These are phyloP conservation scores for Geotrichum europaeum DNA, from an alignment of 1,139 yeast species.

Conservation along the genomic window DNA sequence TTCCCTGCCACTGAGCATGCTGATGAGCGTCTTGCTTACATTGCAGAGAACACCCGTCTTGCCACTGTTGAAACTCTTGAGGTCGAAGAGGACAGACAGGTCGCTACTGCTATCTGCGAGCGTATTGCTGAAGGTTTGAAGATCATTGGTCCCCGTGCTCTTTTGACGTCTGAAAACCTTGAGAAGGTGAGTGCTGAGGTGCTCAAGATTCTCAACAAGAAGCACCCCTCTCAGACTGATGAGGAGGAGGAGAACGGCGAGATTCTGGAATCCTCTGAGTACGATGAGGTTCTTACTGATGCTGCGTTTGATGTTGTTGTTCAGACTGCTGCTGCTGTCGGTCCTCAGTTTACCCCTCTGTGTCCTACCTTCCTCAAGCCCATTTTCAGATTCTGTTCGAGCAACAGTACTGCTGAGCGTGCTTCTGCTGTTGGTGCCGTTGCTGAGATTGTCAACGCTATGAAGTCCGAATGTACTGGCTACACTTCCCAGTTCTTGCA, in stretches of 20 bases:
- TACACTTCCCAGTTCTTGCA: constrained; percentile 64
- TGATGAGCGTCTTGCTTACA: constrained; percentile 43
- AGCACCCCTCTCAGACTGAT: constrained; percentile 73
- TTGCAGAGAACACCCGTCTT: constrained; percentile 62
- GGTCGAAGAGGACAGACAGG: constrained; percentile 73
- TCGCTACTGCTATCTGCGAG: constrained; percentile 77
- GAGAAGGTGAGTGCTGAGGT: constrained; percentile 66
- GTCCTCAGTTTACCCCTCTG: constrained; percentile 65
- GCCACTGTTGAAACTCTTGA: constrained; percentile 57
- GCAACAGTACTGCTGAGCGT: constrained; percentile 69
- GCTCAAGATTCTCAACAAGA: constrained; percentile 65
- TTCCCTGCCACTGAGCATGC: constrained; percentile 44
- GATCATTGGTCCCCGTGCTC: constrained; percentile 65
- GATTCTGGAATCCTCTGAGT: constrained; percentile 67
- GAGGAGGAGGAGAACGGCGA: constrained; percentile 49
- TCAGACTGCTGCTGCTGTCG: constrained; percentile 66
- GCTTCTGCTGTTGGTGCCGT: constrained; percentile 82
- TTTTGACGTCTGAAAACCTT: constrained; percentile 54
- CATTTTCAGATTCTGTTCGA: constrained; percentile 53
- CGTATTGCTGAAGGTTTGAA: constrained; percentile 64
- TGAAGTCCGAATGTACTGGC: constrained; percentile 58
- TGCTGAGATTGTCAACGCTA: constrained; percentile 80
- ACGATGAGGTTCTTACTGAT: constrained; percentile 80
- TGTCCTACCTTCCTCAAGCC: constrained; percentile 69
- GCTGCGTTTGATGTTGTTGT: constrained; percentile 81